These are phyloP conservation scores for Phytophthora citricola DNA, from an alignment of 352 stramenopile species.

Conservation along the genomic window DNA sequence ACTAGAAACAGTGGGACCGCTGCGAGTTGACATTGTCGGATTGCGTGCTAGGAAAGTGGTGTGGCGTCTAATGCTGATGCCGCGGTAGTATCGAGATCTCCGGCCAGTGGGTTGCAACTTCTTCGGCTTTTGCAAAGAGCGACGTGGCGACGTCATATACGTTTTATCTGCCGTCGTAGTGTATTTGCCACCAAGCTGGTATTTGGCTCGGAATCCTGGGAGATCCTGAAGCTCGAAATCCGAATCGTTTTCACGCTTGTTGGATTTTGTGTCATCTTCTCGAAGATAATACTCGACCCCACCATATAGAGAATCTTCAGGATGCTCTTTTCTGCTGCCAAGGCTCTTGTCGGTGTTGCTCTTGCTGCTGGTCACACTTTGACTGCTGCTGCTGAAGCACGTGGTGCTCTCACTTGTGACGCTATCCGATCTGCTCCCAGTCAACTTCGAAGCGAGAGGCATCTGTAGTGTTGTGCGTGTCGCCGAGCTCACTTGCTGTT, in stretches of 20 bases:
- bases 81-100: constrained; percentile 28
- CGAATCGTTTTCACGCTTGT: constrained; percentile 1
- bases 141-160: constrained; percentile 1
- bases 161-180: background rate
- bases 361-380: constrained; percentile 14
- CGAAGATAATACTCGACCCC: constrained; percentile 31
- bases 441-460: constrained; percentile 2
- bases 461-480: constrained; percentile 18
- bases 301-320: constrained; percentile 5
- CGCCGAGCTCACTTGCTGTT: constrained; percentile 27
- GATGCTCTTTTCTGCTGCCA: constrained; percentile 1
- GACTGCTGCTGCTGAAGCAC: constrained; percentile 25
- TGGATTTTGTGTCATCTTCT: constrained; percentile 10
- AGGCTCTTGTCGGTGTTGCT: constrained; percentile 5
- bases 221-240: constrained; percentile 13
- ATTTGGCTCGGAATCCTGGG: background rate
- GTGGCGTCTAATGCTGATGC: constrained; percentile 22
- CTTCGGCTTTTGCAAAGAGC: background rate
- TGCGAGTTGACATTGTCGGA: constrained; percentile 20
- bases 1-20: constrained; percentile 3
- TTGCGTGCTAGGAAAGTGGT: constrained; percentile 31
- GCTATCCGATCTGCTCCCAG: constrained; percentile 14
- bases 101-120: constrained; percentile 11
- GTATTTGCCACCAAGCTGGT: background rate
- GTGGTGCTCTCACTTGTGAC: constrained; percentile 25